phyloP scores from a whole-genome alignment of 495 filamentous ascomycete species.

The Friedmanniomyces simplex region DNA sequence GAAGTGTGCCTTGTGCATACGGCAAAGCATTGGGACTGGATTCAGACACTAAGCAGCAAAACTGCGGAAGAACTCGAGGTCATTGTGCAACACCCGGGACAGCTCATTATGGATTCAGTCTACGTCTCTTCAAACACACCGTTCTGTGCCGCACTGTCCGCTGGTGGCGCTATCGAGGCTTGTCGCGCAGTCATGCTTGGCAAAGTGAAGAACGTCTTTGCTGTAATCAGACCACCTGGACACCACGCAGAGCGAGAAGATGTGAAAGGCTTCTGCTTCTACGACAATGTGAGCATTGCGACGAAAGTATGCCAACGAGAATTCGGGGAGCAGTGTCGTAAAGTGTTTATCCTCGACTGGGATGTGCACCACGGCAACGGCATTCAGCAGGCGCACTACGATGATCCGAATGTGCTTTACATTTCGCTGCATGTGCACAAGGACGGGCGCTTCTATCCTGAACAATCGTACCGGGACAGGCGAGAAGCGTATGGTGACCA shows the following conservation, averaged over 20 bases:
- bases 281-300: conserved; percentile 93
- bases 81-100: conserved; percentile 39
- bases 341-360: conserved; percentile 92
- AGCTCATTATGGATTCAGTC: conserved; percentile 63
- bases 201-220: conserved; percentile 83
- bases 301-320: conserved; percentile 69
- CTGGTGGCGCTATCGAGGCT: conserved; percentile 92
- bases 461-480: conserved; percentile 24
- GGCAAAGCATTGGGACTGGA: conserved; percentile 63
- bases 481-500: conserved; percentile 57
- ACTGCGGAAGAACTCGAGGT: conserved; percentile 52
- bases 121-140: conserved; percentile 81
- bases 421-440: conserved; percentile 90
- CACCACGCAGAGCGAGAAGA: conserved; percentile 82
- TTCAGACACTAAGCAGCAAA: conserved; percentile 50
- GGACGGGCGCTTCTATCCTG: conserved; percentile 77
- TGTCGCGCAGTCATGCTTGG: conserved; percentile 72
- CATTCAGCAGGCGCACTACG: conserved; percentile 91
- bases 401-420: conserved; percentile 90
- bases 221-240: conserved; percentile 86
- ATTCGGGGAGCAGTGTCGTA: conserved; percentile 67
- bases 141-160: conserved; percentile 67
- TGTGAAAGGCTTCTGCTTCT: conserved; percentile 90
- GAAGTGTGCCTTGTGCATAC: conserved; percentile 75
- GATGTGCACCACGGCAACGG: conserved; percentile 84